phyloP scores from a whole-genome alignment of 176 grass and related monocot genomes.

The Pharus latifolius region DNA sequence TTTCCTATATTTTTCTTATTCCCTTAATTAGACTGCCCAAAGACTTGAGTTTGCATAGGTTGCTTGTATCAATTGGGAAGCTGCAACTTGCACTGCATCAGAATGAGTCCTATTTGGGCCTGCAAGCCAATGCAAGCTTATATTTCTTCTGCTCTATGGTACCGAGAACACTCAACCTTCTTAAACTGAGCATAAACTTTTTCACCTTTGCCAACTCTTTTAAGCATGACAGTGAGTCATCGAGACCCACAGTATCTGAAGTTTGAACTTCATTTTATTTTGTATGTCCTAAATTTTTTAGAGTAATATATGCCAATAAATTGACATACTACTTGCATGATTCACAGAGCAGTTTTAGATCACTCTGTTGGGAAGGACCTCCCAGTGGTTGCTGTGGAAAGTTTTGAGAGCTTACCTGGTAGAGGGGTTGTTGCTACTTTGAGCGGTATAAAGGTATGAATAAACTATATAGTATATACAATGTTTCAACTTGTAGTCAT shows the following conservation, averaged over 20 bases:
- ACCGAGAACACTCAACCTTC: not conserved
- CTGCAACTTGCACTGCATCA: not conserved
- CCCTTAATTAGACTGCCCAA: not conserved
- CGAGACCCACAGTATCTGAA: not conserved
- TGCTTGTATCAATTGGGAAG: not conserved
- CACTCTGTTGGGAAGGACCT: constrained; percentile 85
- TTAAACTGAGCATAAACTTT: constrained; percentile 2
- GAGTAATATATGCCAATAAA: not conserved
- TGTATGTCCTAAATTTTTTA: not conserved
- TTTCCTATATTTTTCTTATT: too few relatives aligned
- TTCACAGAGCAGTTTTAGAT: constrained; percentile 93
- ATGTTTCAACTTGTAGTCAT: not conserved
- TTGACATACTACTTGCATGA: constrained; percentile 26
- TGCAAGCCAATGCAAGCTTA: too few relatives aligned
- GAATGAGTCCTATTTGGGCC: not conserved
- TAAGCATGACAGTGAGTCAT: not conserved
- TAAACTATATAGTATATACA: constrained; percentile 5
- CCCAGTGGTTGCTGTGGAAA: constrained; percentile 74
- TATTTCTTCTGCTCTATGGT: not conserved
- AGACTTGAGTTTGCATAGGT: not conserved
- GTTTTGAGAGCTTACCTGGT: constrained; percentile 89
- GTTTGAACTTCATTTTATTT: not conserved
- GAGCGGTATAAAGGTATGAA: constrained; percentile 59
- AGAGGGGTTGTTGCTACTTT: constrained; percentile 86
- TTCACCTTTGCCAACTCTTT: not conserved